phyloP scores from a whole-genome alignment of 768 basidiomycete species.

The Kwoniella heveanensis region DNA sequence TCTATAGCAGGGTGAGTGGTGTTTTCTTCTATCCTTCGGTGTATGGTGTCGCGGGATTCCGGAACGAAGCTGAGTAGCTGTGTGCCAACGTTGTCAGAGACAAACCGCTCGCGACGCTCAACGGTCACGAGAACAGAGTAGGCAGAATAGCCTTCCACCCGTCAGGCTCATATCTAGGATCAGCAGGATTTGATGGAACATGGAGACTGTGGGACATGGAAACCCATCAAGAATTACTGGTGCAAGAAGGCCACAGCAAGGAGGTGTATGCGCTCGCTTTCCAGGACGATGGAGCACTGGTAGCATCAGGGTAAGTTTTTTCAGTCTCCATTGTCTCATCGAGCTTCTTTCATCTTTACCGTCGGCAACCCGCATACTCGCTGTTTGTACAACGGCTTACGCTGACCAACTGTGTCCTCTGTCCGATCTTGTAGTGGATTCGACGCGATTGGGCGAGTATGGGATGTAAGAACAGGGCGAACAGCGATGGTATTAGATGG shows the following conservation, averaged over 20 bases:
- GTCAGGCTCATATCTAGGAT: conserved; percentile 87
- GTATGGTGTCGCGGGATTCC: too few species aligned
- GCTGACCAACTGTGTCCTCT: conserved; percentile 10
- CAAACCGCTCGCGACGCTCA: conserved; percentile 76
- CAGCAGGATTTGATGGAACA: conserved; percentile 94
- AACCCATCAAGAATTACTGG: conserved; percentile 74
- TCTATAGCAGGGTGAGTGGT: conserved; percentile 72
- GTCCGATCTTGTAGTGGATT: conserved; percentile 66
- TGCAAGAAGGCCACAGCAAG: conserved; percentile 96
- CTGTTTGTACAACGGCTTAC: background rate
- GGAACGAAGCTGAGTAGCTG: too few species aligned
- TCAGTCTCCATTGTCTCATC: too few species aligned
- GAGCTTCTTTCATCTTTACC: too few species aligned
- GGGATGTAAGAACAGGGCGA: conserved; percentile 92
- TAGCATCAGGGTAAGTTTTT: conserved; percentile 85
- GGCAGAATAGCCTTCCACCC: conserved; percentile 96
- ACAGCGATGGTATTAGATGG: conserved; percentile 98
- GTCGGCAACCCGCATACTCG: too few species aligned
- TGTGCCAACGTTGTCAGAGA: too few species aligned
- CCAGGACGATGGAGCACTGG: conserved; percentile 89
- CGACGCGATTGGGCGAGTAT: conserved; percentile 94
- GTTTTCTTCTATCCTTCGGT: background rate
- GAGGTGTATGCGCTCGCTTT: conserved; percentile 96
- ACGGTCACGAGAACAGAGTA: conserved; percentile 86
- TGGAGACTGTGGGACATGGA: conserved; percentile 96